Evolutionary conservation across 108 stramenopile genomes (phyloP).

Genomic region (Pseudonitzschia multistriata): DNA sequence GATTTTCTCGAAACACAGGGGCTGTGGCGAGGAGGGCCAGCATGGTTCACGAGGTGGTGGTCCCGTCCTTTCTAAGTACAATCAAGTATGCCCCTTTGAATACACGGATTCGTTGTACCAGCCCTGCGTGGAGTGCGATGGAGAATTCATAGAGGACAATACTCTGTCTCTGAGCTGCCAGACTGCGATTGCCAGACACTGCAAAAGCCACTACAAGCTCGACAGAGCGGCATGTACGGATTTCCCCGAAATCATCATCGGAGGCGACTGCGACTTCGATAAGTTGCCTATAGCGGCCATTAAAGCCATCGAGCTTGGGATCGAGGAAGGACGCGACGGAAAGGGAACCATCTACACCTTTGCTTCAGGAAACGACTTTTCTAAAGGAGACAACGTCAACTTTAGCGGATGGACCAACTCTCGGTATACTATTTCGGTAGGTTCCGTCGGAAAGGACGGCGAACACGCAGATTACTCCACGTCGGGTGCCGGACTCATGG

Average conservation of each 20-base stretch:
- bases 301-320: conserved; percentile 18
- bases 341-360: conserved; percentile 50
- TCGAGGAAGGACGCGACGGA: conserved; percentile 39
- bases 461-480: conserved; percentile 42
- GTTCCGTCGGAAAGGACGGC: conserved; percentile 39
- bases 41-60: no score
- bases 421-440: conserved; percentile 43
- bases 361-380: conserved; percentile 45
- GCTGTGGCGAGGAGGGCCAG: not conserved
- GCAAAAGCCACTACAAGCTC: conserved; percentile 14
- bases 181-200: conserved; percentile 21
- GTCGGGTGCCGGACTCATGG: conserved; percentile 39
- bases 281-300: not conserved
- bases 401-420: conserved; percentile 36
- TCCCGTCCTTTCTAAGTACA: not conserved
- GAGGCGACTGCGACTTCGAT: conserved; percentile 30
- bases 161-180: conserved; percentile 6
- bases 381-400: conserved; percentile 38
- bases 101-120: conserved; percentile 1
- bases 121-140: conserved; percentile 15
- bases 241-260: conserved; percentile 27
- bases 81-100: conserved; percentile 13
- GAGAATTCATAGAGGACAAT: not conserved
- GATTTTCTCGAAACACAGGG: not conserved
- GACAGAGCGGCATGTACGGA: conserved; percentile 34